Evolutionary conservation across 1,284 basidiomycete species (phyloP), one percentile per base, ranked within the genome.

Genomic region (Sanghuangporus weigelae): DNA sequence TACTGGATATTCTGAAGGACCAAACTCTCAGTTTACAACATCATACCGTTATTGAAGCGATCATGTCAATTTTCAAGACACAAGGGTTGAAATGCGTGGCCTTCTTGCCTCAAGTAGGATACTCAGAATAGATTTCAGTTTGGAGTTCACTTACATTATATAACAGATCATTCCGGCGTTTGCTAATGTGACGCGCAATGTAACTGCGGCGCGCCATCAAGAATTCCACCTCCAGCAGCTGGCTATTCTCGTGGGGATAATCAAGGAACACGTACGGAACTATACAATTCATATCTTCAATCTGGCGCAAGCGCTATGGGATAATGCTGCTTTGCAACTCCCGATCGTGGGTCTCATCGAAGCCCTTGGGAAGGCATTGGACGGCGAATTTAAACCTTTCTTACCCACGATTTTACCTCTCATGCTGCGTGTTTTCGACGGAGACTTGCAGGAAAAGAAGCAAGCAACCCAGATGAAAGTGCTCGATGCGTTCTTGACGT

Each of bases 41-140:
- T 70, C 89, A 95, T 75, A 93, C 89, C 53, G 96, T 96, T 64
- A 96, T 99, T 68, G 96, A 99, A 74, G 96, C 96, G 1, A 92
- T 99, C 71, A 99, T 99, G 94, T 93, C 96, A 65, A 98, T 99
- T 67, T 99, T 99, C 84, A 95, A 96, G 76, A 98, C 96, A 0
- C 95, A 99, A 73, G 94, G 97, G 7, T 78, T 99, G 71, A 95
- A 96, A 80, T 98, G 96, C 74, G 96, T 98, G 36, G 87, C 93
- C 4, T 99, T 98, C 78, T 78, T 99, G 40, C 94, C 96, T 51
- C 94, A 96, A 81, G 94, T 94, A 71, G 1, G 38, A 12, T 38
- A 7, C 49, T 35, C 67, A 19, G 44, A 16, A 46, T 46, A 14
- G 12, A 46, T 21, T 10, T 26, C 21, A 7, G 48, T 26, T 44